Conservation (phyloP, 345 rosid genomes). For the Raphanus raphanistrum region DNA sequence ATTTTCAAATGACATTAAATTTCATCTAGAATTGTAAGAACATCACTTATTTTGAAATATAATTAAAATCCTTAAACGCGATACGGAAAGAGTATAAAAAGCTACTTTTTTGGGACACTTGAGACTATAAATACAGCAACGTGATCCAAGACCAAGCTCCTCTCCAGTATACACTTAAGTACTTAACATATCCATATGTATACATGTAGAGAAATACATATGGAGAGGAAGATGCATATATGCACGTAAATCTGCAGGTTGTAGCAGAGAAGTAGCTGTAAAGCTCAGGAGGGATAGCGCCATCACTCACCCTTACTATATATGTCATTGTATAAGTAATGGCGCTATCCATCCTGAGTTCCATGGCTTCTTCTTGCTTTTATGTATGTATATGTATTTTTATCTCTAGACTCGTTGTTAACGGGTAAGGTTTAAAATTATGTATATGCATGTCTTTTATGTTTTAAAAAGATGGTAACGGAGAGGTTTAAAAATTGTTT, state of each 20-base stretch:
- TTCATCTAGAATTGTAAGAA: too few relatives aligned
- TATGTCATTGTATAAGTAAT: not conserved
- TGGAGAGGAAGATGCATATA: not conserved
- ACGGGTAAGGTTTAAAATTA: too few relatives aligned
- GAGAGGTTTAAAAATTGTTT: not conserved
- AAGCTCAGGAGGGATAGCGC: conserved; percentile 41
- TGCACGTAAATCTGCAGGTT: conserved; percentile 18
- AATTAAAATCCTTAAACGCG: too few relatives aligned
- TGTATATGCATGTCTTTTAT: not conserved
- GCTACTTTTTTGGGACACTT: not conserved
- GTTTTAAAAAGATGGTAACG: not conserved
- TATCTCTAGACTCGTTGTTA: not conserved
- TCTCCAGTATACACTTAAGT: not conserved
- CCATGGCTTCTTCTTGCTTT: conserved; percentile 31
- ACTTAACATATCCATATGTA: not conserved
- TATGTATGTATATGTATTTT: not conserved
- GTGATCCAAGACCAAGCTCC: conserved; percentile 7
- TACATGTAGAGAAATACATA: not conserved
- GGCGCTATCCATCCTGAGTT: conserved; percentile 42
- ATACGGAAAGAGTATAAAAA: too few relatives aligned
- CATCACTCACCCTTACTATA: not conserved
- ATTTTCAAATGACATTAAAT: too few relatives aligned
- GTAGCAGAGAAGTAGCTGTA: conserved; percentile 27
- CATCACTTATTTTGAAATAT: too few relatives aligned
- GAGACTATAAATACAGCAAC: conserved; percentile 19